phyloP scores from a whole-genome alignment of 805 yeast species.

The Nakazawaea siamensis region DNA sequence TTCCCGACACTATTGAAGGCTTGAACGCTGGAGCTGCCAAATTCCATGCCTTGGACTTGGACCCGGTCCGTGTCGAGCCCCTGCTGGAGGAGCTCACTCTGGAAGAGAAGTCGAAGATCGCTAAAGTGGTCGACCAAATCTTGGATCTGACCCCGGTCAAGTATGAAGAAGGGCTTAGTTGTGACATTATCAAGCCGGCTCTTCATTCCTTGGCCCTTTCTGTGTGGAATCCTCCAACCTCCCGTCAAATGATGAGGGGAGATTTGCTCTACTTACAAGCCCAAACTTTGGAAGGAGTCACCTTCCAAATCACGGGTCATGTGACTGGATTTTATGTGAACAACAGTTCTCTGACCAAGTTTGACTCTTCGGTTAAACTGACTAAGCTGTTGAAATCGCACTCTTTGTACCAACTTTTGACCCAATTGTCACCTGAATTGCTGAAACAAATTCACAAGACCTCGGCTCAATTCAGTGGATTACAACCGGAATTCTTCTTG shows the following conservation, averaged over 20 bases:
- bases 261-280: slow-evolving; percentile 71
- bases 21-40: slow-evolving; percentile 43
- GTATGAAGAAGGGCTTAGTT: slow-evolving; percentile 23
- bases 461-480: slow-evolving; percentile 31
- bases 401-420: slow-evolving; percentile 53
- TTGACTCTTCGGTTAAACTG: slow-evolving; percentile 47
- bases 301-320: slow-evolving; percentile 69
- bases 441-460: slow-evolving; percentile 42
- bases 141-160: slow-evolving; percentile 9
- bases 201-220: slow-evolving; percentile 53
- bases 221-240: slow-evolving; percentile 82
- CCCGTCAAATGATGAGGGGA: slow-evolving; percentile 54
- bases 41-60: slow-evolving; percentile 32
- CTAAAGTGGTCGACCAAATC: background rate
- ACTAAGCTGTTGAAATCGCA: slow-evolving; percentile 28
- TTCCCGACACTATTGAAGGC: slow-evolving; percentile 30
- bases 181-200: slow-evolving; percentile 34
- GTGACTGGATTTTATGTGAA: slow-evolving; percentile 75
- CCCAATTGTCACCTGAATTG: slow-evolving; percentile 59
- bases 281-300: slow-evolving; percentile 76
- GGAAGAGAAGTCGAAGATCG: slow-evolving; percentile 21
- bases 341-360: slow-evolving; percentile 54
- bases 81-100: slow-evolving; percentile 18
- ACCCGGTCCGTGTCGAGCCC: slow-evolving; percentile 15
- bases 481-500: slow-evolving; percentile 47